These are phyloP conservation scores for Ilex asprella DNA, from an alignment of 257 asterid genomes.

Conservation along the genomic window DNA sequence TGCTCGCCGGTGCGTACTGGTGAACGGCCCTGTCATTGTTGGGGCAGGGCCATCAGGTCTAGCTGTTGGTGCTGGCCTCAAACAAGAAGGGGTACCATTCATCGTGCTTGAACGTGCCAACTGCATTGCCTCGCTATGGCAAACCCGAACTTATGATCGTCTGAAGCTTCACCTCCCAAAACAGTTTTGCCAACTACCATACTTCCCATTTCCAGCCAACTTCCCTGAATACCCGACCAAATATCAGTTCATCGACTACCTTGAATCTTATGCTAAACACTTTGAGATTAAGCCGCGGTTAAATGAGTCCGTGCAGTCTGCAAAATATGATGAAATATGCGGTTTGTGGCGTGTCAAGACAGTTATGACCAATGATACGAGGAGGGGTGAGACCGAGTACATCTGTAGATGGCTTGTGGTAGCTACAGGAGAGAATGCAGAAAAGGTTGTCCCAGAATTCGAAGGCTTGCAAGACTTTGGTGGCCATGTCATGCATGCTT, in stretches of 20 bases:
- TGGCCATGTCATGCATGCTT: conserved; percentile 64
- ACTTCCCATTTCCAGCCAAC: conserved; percentile 52
- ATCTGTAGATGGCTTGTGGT: conserved; percentile 86
- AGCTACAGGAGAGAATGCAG: conserved; percentile 90
- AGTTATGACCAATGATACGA: conserved; percentile 9
- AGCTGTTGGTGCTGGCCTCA: conserved; percentile 79
- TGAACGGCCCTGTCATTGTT: conserved; percentile 82
- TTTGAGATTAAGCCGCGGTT: conserved; percentile 66
- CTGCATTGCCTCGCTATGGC: conserved; percentile 97
- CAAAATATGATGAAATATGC: conserved; percentile 56
- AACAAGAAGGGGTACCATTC: conserved; percentile 72
- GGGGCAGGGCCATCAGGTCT: conserved; percentile 95
- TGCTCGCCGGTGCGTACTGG: conserved; percentile 65
- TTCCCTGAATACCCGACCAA: conserved; percentile 75
- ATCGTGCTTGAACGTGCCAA: conserved; percentile 65
- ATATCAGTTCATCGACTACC: conserved; percentile 67
- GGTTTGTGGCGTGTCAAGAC: conserved; percentile 74
- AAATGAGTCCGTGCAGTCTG: conserved; percentile 52
- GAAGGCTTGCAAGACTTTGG: conserved; percentile 47
- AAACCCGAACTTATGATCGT: conserved; percentile 73
- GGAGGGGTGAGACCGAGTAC: conserved; percentile 32
- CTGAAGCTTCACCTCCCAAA: conserved; percentile 84
- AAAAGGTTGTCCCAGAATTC: conserved; percentile 64
- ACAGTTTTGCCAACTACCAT: conserved; percentile 73
- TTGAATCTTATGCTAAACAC: conserved; percentile 46